A percentile compares a stretch with the other conserved stretches of the same genome.
These are phyloP conservation scores for Neurospora sublineolata DNA, from an alignment of 495 filamentous ascomycete genomes.

Conservation along the genomic window DNA sequence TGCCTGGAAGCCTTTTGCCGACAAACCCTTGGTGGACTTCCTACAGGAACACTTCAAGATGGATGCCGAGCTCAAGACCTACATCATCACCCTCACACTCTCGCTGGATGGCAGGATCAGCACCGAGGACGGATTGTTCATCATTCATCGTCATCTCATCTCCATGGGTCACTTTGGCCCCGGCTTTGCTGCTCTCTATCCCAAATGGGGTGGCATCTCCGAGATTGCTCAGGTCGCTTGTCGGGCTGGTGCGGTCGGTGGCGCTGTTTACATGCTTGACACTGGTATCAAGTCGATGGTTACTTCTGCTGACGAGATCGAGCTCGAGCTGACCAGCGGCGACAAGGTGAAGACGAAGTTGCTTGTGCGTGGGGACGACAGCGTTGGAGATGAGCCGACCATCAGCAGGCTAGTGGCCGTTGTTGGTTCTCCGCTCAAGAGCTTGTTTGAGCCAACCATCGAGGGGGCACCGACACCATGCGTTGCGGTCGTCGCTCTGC, in stretches of 20 bases:
- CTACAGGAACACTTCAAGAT: conserved; percentile 63
- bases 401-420: conserved; percentile 45
- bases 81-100: conserved; percentile 69
- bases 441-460: conserved; percentile 55
- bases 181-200: conserved; percentile 73
- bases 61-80: conserved; percentile 52
- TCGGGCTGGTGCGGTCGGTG: conserved; percentile 84
- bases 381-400: conserved; percentile 7
- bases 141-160: conserved; percentile 69
- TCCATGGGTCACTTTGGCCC: conserved; percentile 81
- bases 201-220: conserved; percentile 87
- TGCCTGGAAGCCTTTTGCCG: conserved; percentile 18
- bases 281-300: conserved; percentile 43
- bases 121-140: conserved; percentile 47
- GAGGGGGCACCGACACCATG: conserved; percentile 68
- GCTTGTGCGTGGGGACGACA: conserved; percentile 39
- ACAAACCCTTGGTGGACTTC: conserved; percentile 49
- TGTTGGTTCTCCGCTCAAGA: conserved; percentile 52
- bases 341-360: conserved; percentile 45
- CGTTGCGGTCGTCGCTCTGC: conserved; percentile 63
- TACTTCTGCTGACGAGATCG: conserved; percentile 16
- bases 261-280: conserved; percentile 77
- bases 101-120: conserved; percentile 49
- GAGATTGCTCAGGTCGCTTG: conserved; percentile 90
- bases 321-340: conserved; percentile 47